These are phyloP conservation scores for Coniferiporia weirii DNA, from an alignment of 1,284 basidiomycete genomes.

Conservation along the genomic window DNA sequence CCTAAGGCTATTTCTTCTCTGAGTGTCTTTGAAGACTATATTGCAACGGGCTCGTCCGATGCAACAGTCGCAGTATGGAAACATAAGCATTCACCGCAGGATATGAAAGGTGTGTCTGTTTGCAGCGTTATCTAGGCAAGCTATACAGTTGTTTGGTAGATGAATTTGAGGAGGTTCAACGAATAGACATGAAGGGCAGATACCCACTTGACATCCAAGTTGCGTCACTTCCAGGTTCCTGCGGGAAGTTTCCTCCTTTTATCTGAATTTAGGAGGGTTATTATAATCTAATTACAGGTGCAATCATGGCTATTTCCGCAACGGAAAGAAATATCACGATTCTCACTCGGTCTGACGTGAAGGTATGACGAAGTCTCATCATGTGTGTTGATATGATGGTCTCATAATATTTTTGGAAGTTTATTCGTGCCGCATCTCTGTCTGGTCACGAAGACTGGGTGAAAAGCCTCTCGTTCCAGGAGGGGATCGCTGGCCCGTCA, in stretches of 20 bases:
- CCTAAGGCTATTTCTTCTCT: slow-evolving; percentile 63
- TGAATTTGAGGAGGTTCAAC: slow-evolving; percentile 48
- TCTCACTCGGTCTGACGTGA: slow-evolving; percentile 61
- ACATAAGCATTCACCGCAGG: slow-evolving; percentile 24
- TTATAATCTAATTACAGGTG: slow-evolving; percentile 37
- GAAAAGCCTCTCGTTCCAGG: slow-evolving; percentile 67
- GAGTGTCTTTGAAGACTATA: slow-evolving; percentile 37
- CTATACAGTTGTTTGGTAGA: slow-evolving; percentile 27
- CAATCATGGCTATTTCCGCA: slow-evolving; percentile 69
- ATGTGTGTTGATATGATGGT: background rate
- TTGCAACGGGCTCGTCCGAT: slow-evolving; percentile 81
- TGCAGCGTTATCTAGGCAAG: background rate
- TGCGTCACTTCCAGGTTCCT: slow-evolving; percentile 57
- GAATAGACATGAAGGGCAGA: slow-evolving; percentile 59
- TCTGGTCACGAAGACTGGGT: slow-evolving; percentile 96
- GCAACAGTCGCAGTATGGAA: slow-evolving; percentile 71
- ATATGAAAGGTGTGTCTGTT: slow-evolving; percentile 30
- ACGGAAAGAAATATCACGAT: slow-evolving; percentile 77
- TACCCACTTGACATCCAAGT: slow-evolving; percentile 73
- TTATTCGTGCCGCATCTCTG: slow-evolving; percentile 55
- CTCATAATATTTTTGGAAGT: slow-evolving; percentile 34
- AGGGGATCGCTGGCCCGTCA: slow-evolving; percentile 28
- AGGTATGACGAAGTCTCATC: slow-evolving; percentile 30
- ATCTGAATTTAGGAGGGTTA: background rate
- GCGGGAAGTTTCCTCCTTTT: slow-evolving; percentile 39